These are phyloP conservation scores for Acacia crassicarpa DNA, from an alignment of 306 rosid species.

Conservation along the genomic window DNA sequence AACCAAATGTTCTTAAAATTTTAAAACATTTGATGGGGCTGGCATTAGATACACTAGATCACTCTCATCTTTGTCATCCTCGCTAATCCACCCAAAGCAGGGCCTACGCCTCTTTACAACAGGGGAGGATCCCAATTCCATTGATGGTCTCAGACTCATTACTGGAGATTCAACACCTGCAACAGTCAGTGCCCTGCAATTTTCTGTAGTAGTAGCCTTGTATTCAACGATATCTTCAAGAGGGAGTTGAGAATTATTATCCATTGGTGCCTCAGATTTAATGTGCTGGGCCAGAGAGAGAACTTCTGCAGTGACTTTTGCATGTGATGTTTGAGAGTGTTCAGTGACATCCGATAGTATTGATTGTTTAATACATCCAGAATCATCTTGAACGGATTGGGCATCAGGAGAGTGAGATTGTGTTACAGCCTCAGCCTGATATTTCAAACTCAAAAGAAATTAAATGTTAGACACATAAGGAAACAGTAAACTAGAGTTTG, in stretches of 20 bases:
- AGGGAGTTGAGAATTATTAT: neutral
- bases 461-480: neutral
- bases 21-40: neutral
- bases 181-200: neutral
- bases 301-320: neutral
- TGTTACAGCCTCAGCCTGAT: neutral
- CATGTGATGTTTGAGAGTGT: neutral
- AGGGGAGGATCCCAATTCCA: neutral
- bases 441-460: neutral
- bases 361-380: neutral
- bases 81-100: constrained; percentile 4
- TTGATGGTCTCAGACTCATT: neutral
- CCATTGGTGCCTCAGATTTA: neutral
- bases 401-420: neutral
- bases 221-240: neutral
- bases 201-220: neutral
- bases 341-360: neutral
- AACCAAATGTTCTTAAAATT: neutral
- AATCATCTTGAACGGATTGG: neutral
- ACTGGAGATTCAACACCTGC: neutral
- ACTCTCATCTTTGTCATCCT: neutral
- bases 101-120: neutral
- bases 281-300: neutral
- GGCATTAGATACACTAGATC: neutral
- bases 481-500: neutral